A percentile compares a stretch with the other conserved stretches of the same genome.
Evolutionary conservation across 352 stramenopile genomes (phyloP).

Genomic region (Phytophthora citricola): DNA sequence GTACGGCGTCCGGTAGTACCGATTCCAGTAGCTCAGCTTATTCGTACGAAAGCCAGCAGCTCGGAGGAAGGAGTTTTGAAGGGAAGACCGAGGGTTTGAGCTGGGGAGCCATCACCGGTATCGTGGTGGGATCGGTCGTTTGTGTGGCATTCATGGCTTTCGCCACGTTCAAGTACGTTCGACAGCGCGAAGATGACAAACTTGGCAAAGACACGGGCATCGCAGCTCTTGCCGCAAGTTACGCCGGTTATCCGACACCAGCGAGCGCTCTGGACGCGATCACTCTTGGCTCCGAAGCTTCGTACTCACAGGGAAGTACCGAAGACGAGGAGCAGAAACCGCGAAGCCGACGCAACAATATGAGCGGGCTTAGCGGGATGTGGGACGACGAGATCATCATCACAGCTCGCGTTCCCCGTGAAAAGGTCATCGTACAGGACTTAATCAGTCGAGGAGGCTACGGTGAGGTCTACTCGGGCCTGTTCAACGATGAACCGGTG

Average conservation of each 20-base stretch:
- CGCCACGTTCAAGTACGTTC: conserved; percentile 31
- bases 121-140: conserved; percentile 24
- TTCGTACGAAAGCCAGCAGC: conserved; percentile 21
- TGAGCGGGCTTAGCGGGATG: conserved; percentile 19
- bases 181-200: conserved; percentile 21
- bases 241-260: conserved; percentile 40
- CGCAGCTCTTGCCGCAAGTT: conserved; percentile 32
- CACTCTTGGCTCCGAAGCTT: conserved; percentile 34
- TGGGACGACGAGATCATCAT: conserved; percentile 55
- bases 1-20: conserved; percentile 1
- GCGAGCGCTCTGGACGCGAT: conserved; percentile 33
- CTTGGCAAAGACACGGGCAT: conserved; percentile 34
- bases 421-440: conserved; percentile 38
- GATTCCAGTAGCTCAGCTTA: conserved; percentile 18
- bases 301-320: conserved; percentile 31
- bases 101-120: conserved; percentile 13
- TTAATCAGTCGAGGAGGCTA: conserved; percentile 44
- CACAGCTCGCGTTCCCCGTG: conserved; percentile 32
- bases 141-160: conserved; percentile 32
- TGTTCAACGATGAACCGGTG: conserved; percentile 36
- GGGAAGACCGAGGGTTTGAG: conserved; percentile 2
- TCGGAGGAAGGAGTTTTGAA: background rate
- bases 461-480: conserved; percentile 37
- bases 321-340: conserved; percentile 4
- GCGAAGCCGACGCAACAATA: conserved; percentile 17